phyloP scores from a whole-genome alignment of 306 rosid genomes.

The Vicia villosa region DNA sequence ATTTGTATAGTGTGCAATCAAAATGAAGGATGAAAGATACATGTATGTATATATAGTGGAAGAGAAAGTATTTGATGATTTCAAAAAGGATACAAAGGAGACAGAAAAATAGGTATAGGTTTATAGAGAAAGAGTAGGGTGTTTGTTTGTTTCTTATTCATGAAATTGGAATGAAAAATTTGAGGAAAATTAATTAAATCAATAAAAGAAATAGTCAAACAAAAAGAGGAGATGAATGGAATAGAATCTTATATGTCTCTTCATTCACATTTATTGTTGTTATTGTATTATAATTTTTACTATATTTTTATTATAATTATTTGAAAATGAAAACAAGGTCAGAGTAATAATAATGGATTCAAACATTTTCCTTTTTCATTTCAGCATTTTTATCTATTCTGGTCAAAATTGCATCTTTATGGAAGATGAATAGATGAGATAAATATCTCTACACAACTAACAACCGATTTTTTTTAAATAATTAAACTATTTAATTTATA shows the following conservation, averaged over 20 bases:
- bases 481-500: too few relatives aligned
- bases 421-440: too few relatives aligned
- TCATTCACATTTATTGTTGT: conserved; percentile 35
- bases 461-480: too few relatives aligned
- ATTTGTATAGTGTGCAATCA: conserved; percentile 26
- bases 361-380: too few relatives aligned
- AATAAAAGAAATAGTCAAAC: conserved; percentile 47
- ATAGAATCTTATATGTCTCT: conserved; percentile 52
- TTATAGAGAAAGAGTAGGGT: conserved; percentile 36
- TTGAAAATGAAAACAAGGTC: too few relatives aligned
- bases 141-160: conserved; percentile 22
- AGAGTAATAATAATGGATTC: too few relatives aligned
- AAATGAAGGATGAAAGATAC: conserved; percentile 28
- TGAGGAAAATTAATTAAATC: not conserved
- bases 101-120: conserved; percentile 49
- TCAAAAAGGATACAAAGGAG: conserved; percentile 30
- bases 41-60: conserved; percentile 27
- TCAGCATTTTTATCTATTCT: too few relatives aligned
- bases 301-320: too few relatives aligned
- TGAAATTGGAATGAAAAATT: conserved; percentile 18
- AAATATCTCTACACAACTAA: too few relatives aligned
- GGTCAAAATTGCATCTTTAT: too few relatives aligned
- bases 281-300: too few relatives aligned
- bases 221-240: conserved; percentile 38
- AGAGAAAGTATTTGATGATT: conserved; percentile 36